Evolutionary conservation across 1,284 basidiomycete species (phyloP).

Genomic region (Trichosporon sp.): DNA sequence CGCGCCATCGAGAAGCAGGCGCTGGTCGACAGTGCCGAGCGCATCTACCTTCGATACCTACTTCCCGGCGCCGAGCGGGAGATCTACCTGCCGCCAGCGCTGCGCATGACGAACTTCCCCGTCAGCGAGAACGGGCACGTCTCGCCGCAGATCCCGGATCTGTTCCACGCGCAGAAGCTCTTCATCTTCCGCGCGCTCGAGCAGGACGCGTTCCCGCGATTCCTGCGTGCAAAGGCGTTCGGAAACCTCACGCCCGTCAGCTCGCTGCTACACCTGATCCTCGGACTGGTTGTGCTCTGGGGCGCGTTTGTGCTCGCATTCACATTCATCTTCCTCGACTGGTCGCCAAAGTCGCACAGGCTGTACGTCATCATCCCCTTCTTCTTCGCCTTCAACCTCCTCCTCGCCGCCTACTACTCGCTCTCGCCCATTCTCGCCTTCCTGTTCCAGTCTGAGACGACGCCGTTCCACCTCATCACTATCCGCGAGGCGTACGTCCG

Average conservation of each 20-base stretch:
- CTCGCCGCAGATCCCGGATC: conserved; percentile 87
- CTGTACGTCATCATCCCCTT: conserved; percentile 98
- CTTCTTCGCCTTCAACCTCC: conserved; percentile 77
- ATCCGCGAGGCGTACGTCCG: conserved; percentile 89
- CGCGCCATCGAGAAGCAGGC: conserved; percentile 83
- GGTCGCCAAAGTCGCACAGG: conserved; percentile 77
- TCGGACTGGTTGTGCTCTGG: conserved; percentile 85
- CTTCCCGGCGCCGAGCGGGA: conserved; percentile 61
- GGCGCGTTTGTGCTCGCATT: conserved; percentile 83
- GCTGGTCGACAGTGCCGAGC: conserved; percentile 85
- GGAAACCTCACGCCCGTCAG: conserved; percentile 90
- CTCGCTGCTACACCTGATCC: conserved; percentile 72
- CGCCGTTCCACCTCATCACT: conserved; percentile 82
- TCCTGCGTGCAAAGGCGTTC: conserved; percentile 92
- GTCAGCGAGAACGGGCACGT: conserved; percentile 60
- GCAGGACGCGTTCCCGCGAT: conserved; percentile 93
- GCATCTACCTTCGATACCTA: conserved; percentile 91
- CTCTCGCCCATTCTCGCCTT: conserved; percentile 71
- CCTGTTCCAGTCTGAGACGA: conserved; percentile 47
- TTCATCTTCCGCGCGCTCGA: conserved; percentile 97
- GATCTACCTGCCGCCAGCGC: conserved; percentile 77
- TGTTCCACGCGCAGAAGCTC: conserved; percentile 96
- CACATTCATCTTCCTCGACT: conserved; percentile 87
- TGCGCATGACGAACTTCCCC: conserved; percentile 49
- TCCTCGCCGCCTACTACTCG: conserved; percentile 92